Conservation (phyloP, 805 yeast species). For the Suhomyces sp. region DNA sequence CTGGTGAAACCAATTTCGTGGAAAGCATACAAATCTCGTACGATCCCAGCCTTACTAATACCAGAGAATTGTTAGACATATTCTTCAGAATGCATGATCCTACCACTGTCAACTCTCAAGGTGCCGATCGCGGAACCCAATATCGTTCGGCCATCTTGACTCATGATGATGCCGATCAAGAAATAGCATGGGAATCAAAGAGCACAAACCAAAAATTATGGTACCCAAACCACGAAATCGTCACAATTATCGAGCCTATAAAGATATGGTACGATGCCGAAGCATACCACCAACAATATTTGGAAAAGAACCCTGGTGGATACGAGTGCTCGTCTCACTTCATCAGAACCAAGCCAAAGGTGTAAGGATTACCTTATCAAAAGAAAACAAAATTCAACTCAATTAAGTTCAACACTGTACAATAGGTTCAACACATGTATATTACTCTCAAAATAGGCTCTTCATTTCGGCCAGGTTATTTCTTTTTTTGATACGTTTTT, state of each 20-base stretch:
- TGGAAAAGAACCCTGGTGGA: slow-evolving; percentile 77
- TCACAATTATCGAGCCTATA: slow-evolving; percentile 67
- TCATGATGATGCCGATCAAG: slow-evolving; percentile 50
- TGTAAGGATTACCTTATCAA: slow-evolving; percentile 10
- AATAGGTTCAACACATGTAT: slow-evolving; percentile 5
- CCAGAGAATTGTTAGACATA: slow-evolving; percentile 67
- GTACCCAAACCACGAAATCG: slow-evolving; percentile 68
- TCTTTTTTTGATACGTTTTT: not conserved
- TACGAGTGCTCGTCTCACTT: slow-evolving; percentile 91
- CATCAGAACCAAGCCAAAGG: slow-evolving; percentile 60
- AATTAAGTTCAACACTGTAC: slow-evolving; percentile 3
- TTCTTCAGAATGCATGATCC: slow-evolving; percentile 96
- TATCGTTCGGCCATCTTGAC: slow-evolving; percentile 82
- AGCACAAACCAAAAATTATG: slow-evolving; percentile 65
- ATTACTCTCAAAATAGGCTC: not conserved
- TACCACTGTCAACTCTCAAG: slow-evolving; percentile 77
- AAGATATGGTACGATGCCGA: slow-evolving; percentile 88
- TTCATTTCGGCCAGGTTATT: not conserved
- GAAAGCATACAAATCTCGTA: slow-evolving; percentile 83
- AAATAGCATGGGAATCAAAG: slow-evolving; percentile 44
- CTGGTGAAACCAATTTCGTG: slow-evolving; percentile 71
- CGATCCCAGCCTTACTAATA: slow-evolving; percentile 62
- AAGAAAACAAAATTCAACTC: not conserved
- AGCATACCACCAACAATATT: slow-evolving; percentile 84
- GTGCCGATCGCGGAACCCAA: slow-evolving; percentile 86